Evolutionary conservation across 495 filamentous ascomycete genomes (phyloP).

Genomic region (Aspergillus hancockii): DNA sequence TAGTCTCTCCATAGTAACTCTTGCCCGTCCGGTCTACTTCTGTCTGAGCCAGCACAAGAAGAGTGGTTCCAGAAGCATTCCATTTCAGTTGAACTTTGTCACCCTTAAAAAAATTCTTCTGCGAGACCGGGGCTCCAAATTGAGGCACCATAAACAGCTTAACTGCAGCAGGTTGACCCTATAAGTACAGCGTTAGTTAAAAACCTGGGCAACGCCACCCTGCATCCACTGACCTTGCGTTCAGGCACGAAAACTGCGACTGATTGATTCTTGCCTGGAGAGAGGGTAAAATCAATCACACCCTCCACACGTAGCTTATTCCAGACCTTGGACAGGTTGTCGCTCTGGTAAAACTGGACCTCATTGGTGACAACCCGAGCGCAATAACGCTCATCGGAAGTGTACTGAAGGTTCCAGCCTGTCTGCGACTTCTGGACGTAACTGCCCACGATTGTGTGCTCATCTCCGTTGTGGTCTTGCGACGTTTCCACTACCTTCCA

Average conservation of each 20-base stretch:
- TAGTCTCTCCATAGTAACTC: slow-evolving; percentile 99
- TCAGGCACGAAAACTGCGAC: slow-evolving; percentile 94
- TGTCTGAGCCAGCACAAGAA: slow-evolving; percentile 96
- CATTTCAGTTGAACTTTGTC: slow-evolving; percentile 98
- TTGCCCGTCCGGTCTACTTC: slow-evolving; percentile 97
- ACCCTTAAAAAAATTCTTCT: slow-evolving; percentile 99
- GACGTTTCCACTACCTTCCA: slow-evolving; percentile 68
- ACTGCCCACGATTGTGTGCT: slow-evolving; percentile 74
- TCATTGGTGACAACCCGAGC: slow-evolving; percentile 94
- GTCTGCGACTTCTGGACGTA: slow-evolving; percentile 96
- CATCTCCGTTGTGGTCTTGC: slow-evolving; percentile 38
- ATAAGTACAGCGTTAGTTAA: slow-evolving; percentile 14
- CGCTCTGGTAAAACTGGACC: slow-evolving; percentile 92
- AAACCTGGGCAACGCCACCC: background rate
- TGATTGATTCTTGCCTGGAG: slow-evolving; percentile 83
- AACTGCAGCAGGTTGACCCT: slow-evolving; percentile 89
- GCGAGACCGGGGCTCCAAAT: slow-evolving; percentile 77
- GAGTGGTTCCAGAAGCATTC: slow-evolving; percentile 84
- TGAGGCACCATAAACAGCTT: slow-evolving; percentile 92
- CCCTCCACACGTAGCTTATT: slow-evolving; percentile 93
- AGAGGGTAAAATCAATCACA: slow-evolving; percentile 84
- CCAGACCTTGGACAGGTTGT: slow-evolving; percentile 83
- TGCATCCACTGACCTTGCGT: slow-evolving; percentile 66
- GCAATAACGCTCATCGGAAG: slow-evolving; percentile 85
- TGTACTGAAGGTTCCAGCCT: slow-evolving; percentile 98